Conservation (phyloP, 106 monocot species). For the Phalaenopsis aphrodite region DNA sequence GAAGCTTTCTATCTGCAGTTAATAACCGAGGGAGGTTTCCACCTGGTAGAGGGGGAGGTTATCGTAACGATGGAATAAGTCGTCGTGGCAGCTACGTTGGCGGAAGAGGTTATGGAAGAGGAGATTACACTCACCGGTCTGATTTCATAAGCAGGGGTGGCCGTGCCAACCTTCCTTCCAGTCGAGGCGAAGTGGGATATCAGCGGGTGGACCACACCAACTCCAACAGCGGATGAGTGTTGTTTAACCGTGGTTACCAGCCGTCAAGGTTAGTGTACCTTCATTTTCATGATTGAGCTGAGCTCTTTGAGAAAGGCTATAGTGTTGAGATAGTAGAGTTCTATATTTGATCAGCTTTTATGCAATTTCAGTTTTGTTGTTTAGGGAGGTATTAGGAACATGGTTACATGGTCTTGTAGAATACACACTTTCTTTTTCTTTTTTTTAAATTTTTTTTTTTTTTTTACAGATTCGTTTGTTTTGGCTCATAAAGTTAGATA, state of each 20-base stretch:
- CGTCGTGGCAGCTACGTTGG: conserved; percentile 43
- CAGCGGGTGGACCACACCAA: conserved; percentile 42
- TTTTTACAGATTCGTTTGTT: too few relatives aligned
- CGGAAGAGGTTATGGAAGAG: conserved; percentile 46
- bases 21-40: conserved; percentile 24
- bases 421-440: too few relatives aligned
- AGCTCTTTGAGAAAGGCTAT: neutral
- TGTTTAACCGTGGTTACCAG: neutral
- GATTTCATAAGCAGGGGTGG: conserved; percentile 30
- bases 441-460: too few relatives aligned
- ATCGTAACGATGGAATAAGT: conserved; percentile 34
- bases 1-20: neutral
- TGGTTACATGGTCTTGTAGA: too few relatives aligned
- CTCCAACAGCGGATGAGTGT: conserved; percentile 11
- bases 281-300: neutral
- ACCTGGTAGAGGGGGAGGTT: conserved; percentile 40
- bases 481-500: too few relatives aligned
- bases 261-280: neutral
- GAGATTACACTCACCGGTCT: conserved; percentile 24
- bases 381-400: too few relatives aligned
- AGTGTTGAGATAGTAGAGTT: neutral
- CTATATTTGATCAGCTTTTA: too few relatives aligned
- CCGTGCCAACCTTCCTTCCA: conserved; percentile 16
- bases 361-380: too few relatives aligned
- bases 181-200: conserved; percentile 30